These are phyloP conservation scores for Aciculoconidium aculeatum DNA, from an alignment of 805 yeast species.

Conservation along the genomic window DNA sequence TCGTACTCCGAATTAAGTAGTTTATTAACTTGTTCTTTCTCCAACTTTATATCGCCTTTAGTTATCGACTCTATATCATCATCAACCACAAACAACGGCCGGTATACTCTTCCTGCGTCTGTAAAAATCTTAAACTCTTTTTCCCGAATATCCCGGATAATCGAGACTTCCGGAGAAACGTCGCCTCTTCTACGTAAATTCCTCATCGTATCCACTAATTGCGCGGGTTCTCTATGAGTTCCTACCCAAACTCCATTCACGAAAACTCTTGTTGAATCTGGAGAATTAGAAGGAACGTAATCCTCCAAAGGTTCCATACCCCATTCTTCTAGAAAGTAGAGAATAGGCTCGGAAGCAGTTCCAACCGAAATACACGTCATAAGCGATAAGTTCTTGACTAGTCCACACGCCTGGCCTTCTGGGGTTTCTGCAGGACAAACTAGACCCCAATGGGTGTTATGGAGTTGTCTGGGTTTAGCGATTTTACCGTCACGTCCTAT, in stretches of 20 bases:
- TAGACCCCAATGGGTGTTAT: slow-evolving; percentile 99
- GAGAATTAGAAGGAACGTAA: slow-evolving; percentile 86
- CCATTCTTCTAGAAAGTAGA: slow-evolving; percentile 94
- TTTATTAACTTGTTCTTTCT: slow-evolving; percentile 76
- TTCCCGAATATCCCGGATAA: slow-evolving; percentile 94
- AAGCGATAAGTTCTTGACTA: slow-evolving; percentile 90
- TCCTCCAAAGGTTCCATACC: slow-evolving; percentile 98
- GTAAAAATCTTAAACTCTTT: slow-evolving; percentile 94
- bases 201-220: slow-evolving; percentile 84
- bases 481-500: slow-evolving; percentile 99
- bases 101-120: slow-evolving; percentile 97
- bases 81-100: slow-evolving; percentile 92
- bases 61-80: slow-evolving; percentile 68
- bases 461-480: slow-evolving; percentile 98
- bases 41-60: slow-evolving; percentile 74
- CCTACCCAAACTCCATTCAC: slow-evolving; percentile 99
- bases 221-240: slow-evolving; percentile 94
- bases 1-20: slow-evolving; percentile 61
- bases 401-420: slow-evolving; percentile 99
- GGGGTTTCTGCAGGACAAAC: slow-evolving; percentile 99
- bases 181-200: slow-evolving; percentile 92
- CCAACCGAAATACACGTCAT: slow-evolving; percentile 99
- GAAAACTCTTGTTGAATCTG: slow-evolving; percentile 88
- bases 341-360: slow-evolving; percentile 91
- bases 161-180: slow-evolving; percentile 91